Conservation (phyloP, 2,329 filamentous ascomycete species). For the Aspergillus fijiensis region DNA sequence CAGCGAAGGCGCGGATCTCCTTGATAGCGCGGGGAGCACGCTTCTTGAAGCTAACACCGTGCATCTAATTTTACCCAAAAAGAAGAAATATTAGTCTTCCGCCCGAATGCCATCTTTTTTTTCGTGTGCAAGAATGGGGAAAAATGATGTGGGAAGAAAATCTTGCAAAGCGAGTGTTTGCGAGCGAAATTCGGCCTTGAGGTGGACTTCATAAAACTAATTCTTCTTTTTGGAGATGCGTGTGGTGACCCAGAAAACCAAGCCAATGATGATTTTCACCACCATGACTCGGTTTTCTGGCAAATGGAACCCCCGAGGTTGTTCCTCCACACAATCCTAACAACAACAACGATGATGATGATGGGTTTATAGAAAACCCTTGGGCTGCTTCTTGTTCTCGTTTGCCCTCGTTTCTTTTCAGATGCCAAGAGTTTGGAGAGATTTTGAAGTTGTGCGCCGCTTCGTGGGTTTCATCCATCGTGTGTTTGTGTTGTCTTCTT, state of each 20-base stretch:
- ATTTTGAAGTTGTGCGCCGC: not conserved
- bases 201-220: slow-evolving; percentile 73
- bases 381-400: not conserved
- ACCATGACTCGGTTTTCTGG: slow-evolving; percentile 14
- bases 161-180: slow-evolving; percentile 15
- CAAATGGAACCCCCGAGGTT: slow-evolving; percentile 8
- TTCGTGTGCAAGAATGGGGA: slow-evolving; percentile 3
- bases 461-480: not conserved
- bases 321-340: slow-evolving; percentile 13
- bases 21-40: slow-evolving; percentile 97
- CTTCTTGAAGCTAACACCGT: slow-evolving; percentile 99
- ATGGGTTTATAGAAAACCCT: no score
- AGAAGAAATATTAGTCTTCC: slow-evolving; percentile 64
- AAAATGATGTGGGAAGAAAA: slow-evolving; percentile 12
- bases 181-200: slow-evolving; percentile 46
- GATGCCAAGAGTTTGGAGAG: not conserved
- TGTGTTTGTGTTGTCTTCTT: not conserved
- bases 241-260: not conserved
- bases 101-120: slow-evolving; percentile 53
- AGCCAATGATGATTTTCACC: no score
- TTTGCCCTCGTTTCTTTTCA: slow-evolving; percentile 6
- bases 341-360: not conserved
- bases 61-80: slow-evolving; percentile 64
- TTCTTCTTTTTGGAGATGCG: slow-evolving; percentile 38
- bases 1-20: slow-evolving; percentile 96